phyloP scores from a whole-genome alignment of 495 filamentous ascomycete species.

The Neurospora africana region DNA sequence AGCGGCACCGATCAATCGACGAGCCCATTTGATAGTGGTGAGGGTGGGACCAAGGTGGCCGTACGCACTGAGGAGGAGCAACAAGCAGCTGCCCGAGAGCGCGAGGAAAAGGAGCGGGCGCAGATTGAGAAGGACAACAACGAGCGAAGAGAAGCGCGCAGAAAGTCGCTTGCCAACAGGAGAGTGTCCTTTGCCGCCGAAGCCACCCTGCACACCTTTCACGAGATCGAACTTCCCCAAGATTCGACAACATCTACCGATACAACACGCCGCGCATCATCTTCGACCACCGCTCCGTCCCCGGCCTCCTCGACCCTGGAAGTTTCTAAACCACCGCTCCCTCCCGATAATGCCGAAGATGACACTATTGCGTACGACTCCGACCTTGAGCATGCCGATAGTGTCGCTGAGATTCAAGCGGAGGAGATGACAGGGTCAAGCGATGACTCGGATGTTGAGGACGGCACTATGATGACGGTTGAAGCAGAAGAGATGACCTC shows the following conservation, averaged over 20 bases:
- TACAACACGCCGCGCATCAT: constrained; percentile 55
- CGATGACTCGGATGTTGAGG: constrained; percentile 51
- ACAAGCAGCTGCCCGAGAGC: constrained; percentile 61
- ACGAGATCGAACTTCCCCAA: constrained; percentile 80
- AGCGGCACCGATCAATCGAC: constrained; percentile 32
- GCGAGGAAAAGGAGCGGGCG: constrained; percentile 59
- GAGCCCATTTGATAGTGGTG: constrained; percentile 42
- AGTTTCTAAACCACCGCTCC: constrained; percentile 52
- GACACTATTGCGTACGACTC: constrained; percentile 60
- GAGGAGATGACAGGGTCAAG: constrained; percentile 43
- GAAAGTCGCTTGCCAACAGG: constrained; percentile 87
- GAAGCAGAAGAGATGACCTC: constrained; percentile 59
- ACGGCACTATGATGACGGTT: constrained; percentile 66
- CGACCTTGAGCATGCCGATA: constrained; percentile 53
- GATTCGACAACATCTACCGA: constrained; percentile 81
- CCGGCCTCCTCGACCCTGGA: constrained; percentile 28
- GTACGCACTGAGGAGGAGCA: constrained; percentile 69
- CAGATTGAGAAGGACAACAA: constrained; percentile 58
- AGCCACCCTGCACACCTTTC: constrained; percentile 95
- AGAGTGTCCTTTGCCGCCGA: constrained; percentile 96
- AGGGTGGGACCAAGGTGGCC: constrained; percentile 35
- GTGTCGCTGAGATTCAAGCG: constrained; percentile 41
- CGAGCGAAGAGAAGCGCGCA: constrained; percentile 68
- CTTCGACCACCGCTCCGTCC: constrained; percentile 42
- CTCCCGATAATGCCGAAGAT: constrained; percentile 54